Evolutionary conservation across 2,329 filamentous ascomycete species (phyloP).

Genomic region (Trichophyton benhamiae): DNA sequence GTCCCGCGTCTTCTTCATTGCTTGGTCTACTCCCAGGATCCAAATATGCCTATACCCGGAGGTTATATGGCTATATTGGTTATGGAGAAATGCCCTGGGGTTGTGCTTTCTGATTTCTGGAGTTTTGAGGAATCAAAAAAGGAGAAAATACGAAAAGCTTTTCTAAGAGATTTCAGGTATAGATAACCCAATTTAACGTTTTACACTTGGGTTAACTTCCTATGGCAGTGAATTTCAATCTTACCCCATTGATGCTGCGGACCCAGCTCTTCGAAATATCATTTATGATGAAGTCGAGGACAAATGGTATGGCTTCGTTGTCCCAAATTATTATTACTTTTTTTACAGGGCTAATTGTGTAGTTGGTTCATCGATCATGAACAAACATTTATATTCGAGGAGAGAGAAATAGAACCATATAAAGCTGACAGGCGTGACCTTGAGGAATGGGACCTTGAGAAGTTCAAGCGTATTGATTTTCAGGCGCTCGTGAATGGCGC

Average conservation of each 20-base stretch:
- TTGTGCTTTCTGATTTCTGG: constrained; percentile 6
- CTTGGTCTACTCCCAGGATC: background rate
- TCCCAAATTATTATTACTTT: background rate
- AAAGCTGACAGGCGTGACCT: background rate
- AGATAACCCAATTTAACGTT: background rate
- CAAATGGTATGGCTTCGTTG: background rate
- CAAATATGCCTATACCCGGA: constrained; percentile 4
- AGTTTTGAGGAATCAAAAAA: background rate
- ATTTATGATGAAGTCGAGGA: constrained; percentile 7
- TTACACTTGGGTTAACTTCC: background rate
- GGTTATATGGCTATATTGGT: constrained; percentile 8
- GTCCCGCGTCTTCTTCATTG: constrained; percentile 1
- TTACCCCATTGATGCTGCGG: background rate
- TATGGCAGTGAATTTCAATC: background rate
- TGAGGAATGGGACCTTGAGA: background rate
- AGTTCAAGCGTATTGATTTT: background rate
- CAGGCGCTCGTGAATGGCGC: no score
- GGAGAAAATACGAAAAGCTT: constrained; percentile 8
- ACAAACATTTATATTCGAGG: background rate
- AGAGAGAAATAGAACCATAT: no score
- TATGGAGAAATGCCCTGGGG: constrained; percentile 11
- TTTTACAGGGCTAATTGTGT: no score
- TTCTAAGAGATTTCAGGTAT: constrained; percentile 1
- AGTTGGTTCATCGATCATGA: constrained; percentile 1
- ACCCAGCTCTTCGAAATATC: background rate